Evolutionary conservation across 805 yeast species (phyloP).

Genomic region (Yamadazyma paraphyllophila): DNA sequence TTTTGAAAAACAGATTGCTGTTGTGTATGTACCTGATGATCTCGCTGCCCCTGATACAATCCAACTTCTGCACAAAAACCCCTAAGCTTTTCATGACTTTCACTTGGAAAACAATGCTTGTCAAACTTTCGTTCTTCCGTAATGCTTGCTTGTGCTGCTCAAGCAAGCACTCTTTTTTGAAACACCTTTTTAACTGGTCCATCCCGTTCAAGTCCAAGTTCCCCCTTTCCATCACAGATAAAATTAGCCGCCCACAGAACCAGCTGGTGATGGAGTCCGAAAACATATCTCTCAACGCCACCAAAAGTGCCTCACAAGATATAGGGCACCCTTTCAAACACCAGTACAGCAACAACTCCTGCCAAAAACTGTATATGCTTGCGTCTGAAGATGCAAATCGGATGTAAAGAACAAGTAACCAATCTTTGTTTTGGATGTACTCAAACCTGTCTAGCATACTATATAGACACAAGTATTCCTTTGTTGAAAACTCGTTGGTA

Average conservation of each 20-base stretch:
- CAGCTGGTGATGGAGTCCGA: background rate
- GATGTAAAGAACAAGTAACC: conserved; percentile 4
- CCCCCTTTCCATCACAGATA: background rate
- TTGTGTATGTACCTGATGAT: conserved; percentile 1
- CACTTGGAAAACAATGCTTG: conserved; percentile 9
- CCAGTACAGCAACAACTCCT: background rate
- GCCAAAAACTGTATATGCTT: conserved; percentile 5
- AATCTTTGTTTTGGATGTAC: conserved; percentile 2
- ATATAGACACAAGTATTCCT: background rate
- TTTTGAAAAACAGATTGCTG: background rate
- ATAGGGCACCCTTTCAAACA: background rate
- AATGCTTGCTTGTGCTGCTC: background rate
- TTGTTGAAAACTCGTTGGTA: background rate
- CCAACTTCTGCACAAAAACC: background rate
- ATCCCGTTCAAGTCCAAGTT: background rate
- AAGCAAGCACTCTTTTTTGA: background rate
- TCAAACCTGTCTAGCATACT: conserved; percentile 2
- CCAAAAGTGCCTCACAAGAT: background rate
- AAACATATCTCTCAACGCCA: background rate
- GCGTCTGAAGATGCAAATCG: conserved; percentile 1
- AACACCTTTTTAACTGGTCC: background rate
- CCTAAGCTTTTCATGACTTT: conserved; percentile 1
- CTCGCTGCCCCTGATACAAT: background rate
- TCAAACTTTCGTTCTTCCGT: conserved; percentile 8
- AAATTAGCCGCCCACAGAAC: conserved; percentile 3